These are phyloP conservation scores for Ustanciosporium gigantosporum DNA, from an alignment of 1,284 basidiomycete genomes.

Conservation along the genomic window DNA sequence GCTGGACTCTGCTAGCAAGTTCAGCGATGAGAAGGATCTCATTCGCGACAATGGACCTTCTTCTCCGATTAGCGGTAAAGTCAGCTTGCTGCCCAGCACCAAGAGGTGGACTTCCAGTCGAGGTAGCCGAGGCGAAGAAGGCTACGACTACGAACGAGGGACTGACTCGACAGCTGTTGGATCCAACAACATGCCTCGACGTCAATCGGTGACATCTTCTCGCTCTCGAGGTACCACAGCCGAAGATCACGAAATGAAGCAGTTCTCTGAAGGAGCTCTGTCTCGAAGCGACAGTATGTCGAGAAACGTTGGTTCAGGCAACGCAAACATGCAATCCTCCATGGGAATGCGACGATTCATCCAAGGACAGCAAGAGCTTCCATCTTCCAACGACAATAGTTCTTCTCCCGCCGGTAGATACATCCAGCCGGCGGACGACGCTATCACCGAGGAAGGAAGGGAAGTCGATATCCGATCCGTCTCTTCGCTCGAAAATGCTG, in stretches of 20 bases:
- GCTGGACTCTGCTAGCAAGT: slow-evolving; percentile 30
- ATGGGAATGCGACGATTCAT: slow-evolving; percentile 30
- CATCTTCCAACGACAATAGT: too few species aligned
- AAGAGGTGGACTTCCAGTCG: slow-evolving; percentile 21
- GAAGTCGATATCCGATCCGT: slow-evolving; percentile 11
- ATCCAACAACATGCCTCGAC: too few species aligned
- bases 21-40: slow-evolving; percentile 27
- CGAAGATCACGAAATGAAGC: slow-evolving; percentile 41
- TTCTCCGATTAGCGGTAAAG: slow-evolving; percentile 24
- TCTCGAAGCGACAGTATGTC: slow-evolving; percentile 3
- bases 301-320: background rate
- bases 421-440: slow-evolving; percentile 28
- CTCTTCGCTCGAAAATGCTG: slow-evolving; percentile 3
- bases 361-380: too few species aligned
- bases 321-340: background rate
- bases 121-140: slow-evolving; percentile 9
- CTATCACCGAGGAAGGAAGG: slow-evolving; percentile 27
- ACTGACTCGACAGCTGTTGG: too few species aligned
- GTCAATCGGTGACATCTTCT: slow-evolving; percentile 18
- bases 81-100: slow-evolving; percentile 18
- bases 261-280: slow-evolving; percentile 12
- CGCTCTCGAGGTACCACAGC: slow-evolving; percentile 15
- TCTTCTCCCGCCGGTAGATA: slow-evolving; percentile 14
- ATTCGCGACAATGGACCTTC: slow-evolving; percentile 1
- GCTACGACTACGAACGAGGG: slow-evolving; percentile 11